phyloP scores from a whole-genome alignment of 2,329 filamentous ascomycete genomes.

The Trichoderma asperellum region DNA sequence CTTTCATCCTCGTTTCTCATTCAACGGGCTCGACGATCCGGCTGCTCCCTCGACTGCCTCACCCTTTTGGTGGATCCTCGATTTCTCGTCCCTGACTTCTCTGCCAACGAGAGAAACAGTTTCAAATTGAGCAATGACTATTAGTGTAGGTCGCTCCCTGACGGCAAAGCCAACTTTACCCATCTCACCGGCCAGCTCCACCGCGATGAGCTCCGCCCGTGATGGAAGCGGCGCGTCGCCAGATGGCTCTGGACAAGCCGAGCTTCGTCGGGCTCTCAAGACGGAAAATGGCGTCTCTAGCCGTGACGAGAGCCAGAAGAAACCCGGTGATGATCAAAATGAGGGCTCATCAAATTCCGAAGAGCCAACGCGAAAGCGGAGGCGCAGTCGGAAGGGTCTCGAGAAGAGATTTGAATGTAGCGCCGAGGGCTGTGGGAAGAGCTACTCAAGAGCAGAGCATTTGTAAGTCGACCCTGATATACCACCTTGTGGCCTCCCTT shows the following conservation, averaged over 20 bases:
- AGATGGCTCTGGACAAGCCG: slow-evolving; percentile 2
- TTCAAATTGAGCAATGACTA: slow-evolving; percentile 23
- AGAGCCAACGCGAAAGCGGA: slow-evolving; percentile 52
- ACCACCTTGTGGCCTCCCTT: slow-evolving; percentile 25
- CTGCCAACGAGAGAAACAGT: not conserved
- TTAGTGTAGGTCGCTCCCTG: slow-evolving; percentile 1
- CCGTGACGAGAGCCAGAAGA: slow-evolving; percentile 15
- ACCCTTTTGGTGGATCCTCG: not conserved
- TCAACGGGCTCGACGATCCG: slow-evolving; percentile 1
- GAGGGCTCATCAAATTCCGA: slow-evolving; percentile 29
- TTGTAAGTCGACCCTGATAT: slow-evolving; percentile 60
- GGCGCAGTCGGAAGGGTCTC: slow-evolving; percentile 74
- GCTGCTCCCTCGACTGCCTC: slow-evolving; percentile 11
- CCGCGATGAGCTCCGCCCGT: slow-evolving; percentile 25
- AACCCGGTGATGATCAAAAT: slow-evolving; percentile 17
- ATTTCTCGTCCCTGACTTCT: not conserved
- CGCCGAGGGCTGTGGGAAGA: slow-evolving; percentile 87
- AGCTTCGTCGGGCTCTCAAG: slow-evolving; percentile 1
- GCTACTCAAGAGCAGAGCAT: slow-evolving; percentile 94
- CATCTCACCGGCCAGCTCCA: slow-evolving; percentile 27
- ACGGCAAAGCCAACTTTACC: slow-evolving; percentile 25
- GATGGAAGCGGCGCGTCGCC: slow-evolving; percentile 24
- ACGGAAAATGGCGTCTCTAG: slow-evolving; percentile 5
- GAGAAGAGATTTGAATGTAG: slow-evolving; percentile 86
- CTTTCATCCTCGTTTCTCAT: not conserved